These are phyloP conservation scores for Saccharomycopsis vini DNA, from an alignment of 805 yeast species.

Conservation along the genomic window DNA sequence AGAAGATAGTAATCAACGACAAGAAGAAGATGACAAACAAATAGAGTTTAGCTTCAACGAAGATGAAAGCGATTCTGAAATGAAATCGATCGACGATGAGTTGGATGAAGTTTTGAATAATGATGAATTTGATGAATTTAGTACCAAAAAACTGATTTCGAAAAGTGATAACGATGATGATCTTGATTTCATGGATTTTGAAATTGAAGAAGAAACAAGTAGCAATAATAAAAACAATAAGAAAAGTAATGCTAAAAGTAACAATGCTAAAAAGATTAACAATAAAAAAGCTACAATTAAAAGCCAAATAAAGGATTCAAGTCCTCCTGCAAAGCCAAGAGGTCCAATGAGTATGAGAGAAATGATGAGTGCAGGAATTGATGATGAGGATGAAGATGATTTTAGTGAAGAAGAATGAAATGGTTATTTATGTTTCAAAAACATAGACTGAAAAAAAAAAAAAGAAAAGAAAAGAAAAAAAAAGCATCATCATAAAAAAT, in stretches of 20 bases:
- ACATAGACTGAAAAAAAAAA: too few relatives aligned
- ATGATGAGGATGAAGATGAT: constrained; percentile 1
- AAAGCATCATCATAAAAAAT: too few relatives aligned
- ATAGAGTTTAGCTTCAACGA: too few relatives aligned
- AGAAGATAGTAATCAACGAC: too few relatives aligned
- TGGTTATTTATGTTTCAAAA: too few relatives aligned
- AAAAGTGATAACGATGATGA: neutral
- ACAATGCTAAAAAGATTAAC: neutral
- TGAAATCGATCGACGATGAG: constrained; percentile 2
- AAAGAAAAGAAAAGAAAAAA: too few relatives aligned
- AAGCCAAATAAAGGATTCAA: neutral
- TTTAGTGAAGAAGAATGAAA: constrained; percentile 5
- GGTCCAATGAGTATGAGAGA: constrained; percentile 4
- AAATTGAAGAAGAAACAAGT: neutral
- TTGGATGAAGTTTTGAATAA: neutral
- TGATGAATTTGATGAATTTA: neutral
- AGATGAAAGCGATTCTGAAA: constrained; percentile 17
- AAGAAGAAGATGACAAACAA: too few relatives aligned
- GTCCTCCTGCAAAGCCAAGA: too few relatives aligned
- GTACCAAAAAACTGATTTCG: neutral
- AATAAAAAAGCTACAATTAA: neutral
- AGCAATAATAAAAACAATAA: too few relatives aligned
- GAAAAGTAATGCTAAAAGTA: too few relatives aligned
- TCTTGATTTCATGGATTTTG: neutral
- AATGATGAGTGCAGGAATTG: neutral